Conservation (phyloP, 306 rosid genomes). For the Acacia crassicarpa region DNA sequence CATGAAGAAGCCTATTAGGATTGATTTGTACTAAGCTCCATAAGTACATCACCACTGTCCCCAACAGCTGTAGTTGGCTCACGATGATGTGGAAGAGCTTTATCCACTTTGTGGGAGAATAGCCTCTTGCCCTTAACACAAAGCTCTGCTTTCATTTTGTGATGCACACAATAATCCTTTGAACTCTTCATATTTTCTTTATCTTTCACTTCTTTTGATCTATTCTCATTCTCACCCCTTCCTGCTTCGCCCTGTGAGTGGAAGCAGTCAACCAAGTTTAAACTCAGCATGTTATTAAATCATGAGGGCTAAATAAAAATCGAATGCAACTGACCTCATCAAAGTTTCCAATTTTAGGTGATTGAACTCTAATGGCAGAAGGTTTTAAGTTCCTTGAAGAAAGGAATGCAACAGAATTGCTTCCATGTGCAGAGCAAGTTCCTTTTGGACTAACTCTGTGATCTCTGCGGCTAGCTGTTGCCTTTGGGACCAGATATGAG, state of each 20-base stretch:
- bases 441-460: not conserved
- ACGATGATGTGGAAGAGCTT: conserved; percentile 19
- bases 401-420: conserved; percentile 16
- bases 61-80: conserved; percentile 24
- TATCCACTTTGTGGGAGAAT: not conserved
- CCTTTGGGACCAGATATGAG: not conserved
- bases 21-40: conserved; percentile 3
- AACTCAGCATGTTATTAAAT: not conserved
- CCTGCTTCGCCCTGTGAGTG: conserved; percentile 38
- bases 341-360: conserved; percentile 54
- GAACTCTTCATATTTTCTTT: not conserved
- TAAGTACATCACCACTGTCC: conserved; percentile 15
- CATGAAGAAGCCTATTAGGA: not conserved
- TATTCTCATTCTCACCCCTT: conserved; percentile 13
- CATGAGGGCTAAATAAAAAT: not conserved
- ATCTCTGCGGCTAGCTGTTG: not conserved
- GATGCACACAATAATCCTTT: not conserved
- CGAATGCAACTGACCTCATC: conserved; percentile 44
- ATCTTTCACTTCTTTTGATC: conserved; percentile 28
- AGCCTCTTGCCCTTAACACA: not conserved
- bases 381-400: conserved; percentile 35
- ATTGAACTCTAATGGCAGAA: conserved; percentile 53
- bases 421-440: not conserved
- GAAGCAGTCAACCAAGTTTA: not conserved
- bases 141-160: not conserved